phyloP scores from a whole-genome alignment of 768 basidiomycete genomes.

The Boletus rubescentipes region DNA sequence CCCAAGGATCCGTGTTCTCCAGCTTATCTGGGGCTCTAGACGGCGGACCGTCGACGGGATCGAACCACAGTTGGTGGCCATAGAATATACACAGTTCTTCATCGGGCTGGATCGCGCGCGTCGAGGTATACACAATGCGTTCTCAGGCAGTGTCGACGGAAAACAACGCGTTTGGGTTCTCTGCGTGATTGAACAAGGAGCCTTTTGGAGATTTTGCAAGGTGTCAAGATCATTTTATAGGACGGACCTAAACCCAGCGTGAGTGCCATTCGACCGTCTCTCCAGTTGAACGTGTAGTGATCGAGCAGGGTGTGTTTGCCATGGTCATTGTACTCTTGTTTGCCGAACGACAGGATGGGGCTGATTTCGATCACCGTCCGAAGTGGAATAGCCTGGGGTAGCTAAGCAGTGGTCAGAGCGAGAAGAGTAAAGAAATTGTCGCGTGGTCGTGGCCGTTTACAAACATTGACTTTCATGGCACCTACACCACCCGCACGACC shows the following conservation, averaged over 20 bases:
- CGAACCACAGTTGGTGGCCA: slow-evolving; percentile 65
- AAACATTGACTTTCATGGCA: background rate
- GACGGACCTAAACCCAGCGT: slow-evolving; percentile 70
- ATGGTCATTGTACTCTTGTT: slow-evolving; percentile 67
- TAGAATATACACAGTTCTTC: slow-evolving; percentile 85
- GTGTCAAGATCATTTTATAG: background rate
- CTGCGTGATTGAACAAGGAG: slow-evolving; percentile 80
- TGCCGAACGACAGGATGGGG: slow-evolving; percentile 75
- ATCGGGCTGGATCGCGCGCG: slow-evolving; percentile 48
- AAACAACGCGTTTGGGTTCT: slow-evolving; percentile 69
- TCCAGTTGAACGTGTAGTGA: slow-evolving; percentile 77
- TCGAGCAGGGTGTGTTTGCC: slow-evolving; percentile 65
- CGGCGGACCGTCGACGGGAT: slow-evolving; percentile 33
- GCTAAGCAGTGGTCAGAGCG: slow-evolving; percentile 7
- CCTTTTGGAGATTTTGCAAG: too few species aligned
- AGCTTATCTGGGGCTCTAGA: background rate
- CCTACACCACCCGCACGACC: slow-evolving; percentile 43
- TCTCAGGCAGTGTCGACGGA: slow-evolving; percentile 49
- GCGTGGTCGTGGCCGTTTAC: too few species aligned
- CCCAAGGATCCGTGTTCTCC: slow-evolving; percentile 6
- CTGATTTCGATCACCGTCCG: slow-evolving; percentile 77
- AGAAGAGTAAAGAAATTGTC: too few species aligned
- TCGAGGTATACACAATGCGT: slow-evolving; percentile 62
- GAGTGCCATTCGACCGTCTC: slow-evolving; percentile 71
- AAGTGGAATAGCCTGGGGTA: slow-evolving; percentile 35